phyloP scores from a whole-genome alignment of 164 flowering plant species.

The Nelumbo lutea region DNA sequence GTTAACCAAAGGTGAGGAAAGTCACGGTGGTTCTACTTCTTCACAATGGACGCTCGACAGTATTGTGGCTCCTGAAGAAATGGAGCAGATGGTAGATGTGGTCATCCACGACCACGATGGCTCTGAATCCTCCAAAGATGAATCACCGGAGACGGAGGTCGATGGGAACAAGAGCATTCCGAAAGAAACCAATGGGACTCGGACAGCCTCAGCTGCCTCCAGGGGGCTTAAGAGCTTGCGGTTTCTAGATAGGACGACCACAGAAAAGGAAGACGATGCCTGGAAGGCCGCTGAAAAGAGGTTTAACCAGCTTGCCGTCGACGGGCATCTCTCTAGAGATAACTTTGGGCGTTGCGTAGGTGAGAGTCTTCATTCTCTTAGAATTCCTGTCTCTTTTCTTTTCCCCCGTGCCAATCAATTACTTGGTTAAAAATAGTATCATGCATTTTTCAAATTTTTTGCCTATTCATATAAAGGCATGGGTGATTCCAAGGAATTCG shows the following conservation, averaged over 20 bases:
- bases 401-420: background rate
- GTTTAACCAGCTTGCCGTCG: conserved; percentile 44
- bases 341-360: conserved; percentile 84
- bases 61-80: conserved; percentile 14
- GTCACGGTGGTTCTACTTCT: conserved; percentile 15
- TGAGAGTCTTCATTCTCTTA: conserved; percentile 6
- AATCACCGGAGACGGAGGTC: conserved; percentile 5
- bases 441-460: background rate
- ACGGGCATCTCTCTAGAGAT: conserved; percentile 52
- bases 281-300: conserved; percentile 75
- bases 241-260: conserved; percentile 57
- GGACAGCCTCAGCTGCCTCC: conserved; percentile 39
- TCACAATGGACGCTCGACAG: conserved; percentile 44
- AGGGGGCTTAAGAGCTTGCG: conserved; percentile 61
- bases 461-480: conserved; percentile 44
- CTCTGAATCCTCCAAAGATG: background rate
- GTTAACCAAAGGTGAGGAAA: background rate
- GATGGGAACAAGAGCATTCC: conserved; percentile 16
- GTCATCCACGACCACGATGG: conserved; percentile 18
- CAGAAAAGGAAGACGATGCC: conserved; percentile 68
- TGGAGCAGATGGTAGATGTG: conserved; percentile 32
- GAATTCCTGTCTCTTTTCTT: background rate
- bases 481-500: conserved; percentile 82
- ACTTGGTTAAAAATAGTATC: background rate
- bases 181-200: conserved; percentile 16